Evolutionary conservation across 305 asterid genomes (phyloP), one percentile per base, ranked within the genome.

Genomic region (Rubia occidens): DNA sequence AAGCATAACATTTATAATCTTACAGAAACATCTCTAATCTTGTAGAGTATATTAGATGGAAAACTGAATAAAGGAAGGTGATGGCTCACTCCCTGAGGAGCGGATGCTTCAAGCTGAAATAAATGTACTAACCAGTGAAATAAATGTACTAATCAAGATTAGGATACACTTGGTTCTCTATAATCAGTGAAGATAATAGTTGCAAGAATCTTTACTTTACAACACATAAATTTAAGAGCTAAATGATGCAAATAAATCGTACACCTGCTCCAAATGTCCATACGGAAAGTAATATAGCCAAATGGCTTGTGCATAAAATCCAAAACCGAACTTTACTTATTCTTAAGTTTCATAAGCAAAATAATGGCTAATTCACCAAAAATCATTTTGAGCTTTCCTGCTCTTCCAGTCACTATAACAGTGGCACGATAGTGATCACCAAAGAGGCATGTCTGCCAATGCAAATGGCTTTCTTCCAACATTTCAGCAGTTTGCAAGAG

Each of bases 351-450:
- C 29, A 26, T 26, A 1, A 26, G 29, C 29, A 66, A 9, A 56
- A 39, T 1, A 45, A 3, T 10, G n/a, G 56, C 45, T 73, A 64
- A 78, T 93, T 77, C 69, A 91, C 96, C 93, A 77, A 91, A 91
- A 73, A 89, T 79, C 95, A 91, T 77, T 87, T 87, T 88, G 68
- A 90, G 96, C 78, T 85, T 90, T 72, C 96, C 97, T 5, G 96
- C 91, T 76, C 91, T 93, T 55, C 76, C 77, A 67, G 88, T 86
- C 20, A 84, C 44, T 55, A 85, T 68, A 80, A 87, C 96, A 43
- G 94, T 91, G 64, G 97, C 91, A 59, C 94, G 91, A 72, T 91
- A 89, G 67, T 91, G 97, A 76, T 91, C 97, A 35, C 97, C 96
- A 82, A 89, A 89, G 54, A 26, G 29, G 94, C 95, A 80, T 89